phyloP scores from a whole-genome alignment of 2,329 filamentous ascomycete species.

The Neopestalotiopsis sp. region DNA sequence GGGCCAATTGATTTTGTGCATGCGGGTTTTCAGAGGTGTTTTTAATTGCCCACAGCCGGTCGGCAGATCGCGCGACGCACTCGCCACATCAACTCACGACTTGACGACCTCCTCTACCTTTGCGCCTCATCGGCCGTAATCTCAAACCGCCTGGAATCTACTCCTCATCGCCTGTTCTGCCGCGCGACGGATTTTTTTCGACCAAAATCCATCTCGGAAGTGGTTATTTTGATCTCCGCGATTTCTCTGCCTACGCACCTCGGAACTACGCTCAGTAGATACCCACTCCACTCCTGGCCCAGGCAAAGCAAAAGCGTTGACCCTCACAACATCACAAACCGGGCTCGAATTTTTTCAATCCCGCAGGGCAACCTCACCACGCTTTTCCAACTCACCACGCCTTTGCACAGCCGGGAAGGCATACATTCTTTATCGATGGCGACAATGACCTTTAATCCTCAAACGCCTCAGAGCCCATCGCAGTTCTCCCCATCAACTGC shows the following conservation, averaged over 20 bases:
- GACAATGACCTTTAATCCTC: slow-evolving; percentile 71
- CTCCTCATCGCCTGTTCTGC: slow-evolving; percentile 19
- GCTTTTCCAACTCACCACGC: not conserved
- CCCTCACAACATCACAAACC: slow-evolving; percentile 4
- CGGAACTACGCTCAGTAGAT: not conserved
- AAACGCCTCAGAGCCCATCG: slow-evolving; percentile 71
- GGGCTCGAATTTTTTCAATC: slow-evolving; percentile 1
- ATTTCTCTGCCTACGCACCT: not conserved
- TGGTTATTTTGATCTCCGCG: not conserved
- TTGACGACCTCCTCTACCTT: slow-evolving; percentile 27
- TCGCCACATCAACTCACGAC: slow-evolving; percentile 32
- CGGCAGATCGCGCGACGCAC: slow-evolving; percentile 41
- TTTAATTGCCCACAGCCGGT: slow-evolving; percentile 41
- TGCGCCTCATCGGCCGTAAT: slow-evolving; percentile 4
- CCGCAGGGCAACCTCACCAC: not conserved
- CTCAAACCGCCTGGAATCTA: not conserved
- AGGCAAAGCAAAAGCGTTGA: not conserved
- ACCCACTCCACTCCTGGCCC: not conserved
- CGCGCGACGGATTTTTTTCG: slow-evolving; percentile 12
- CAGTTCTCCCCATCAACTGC: slow-evolving; percentile 62
- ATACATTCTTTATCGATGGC: slow-evolving; percentile 37
- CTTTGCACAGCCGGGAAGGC: not conserved
- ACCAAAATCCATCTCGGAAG: not conserved
- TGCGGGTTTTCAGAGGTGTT: slow-evolving; percentile 39
- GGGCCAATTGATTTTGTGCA: slow-evolving; percentile 30